Conservation (phyloP, 352 stramenopile genomes). For the Ophiocytium majus region DNA sequence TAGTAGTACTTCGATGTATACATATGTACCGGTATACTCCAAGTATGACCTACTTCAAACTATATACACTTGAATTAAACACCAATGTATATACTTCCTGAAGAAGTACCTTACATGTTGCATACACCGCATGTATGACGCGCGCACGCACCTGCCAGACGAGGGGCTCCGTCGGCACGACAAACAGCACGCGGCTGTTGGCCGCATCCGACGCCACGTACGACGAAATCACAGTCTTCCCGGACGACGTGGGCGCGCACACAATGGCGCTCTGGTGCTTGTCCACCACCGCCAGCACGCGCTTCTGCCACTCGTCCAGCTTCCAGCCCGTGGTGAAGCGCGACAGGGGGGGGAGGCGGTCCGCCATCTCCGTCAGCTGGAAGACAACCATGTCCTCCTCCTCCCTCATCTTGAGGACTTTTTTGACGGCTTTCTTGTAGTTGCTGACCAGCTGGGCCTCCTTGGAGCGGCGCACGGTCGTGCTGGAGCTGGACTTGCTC, state of each 20-base stretch:
- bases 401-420: constrained; percentile 49
- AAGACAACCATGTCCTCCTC: constrained; percentile 61
- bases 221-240: constrained; percentile 90
- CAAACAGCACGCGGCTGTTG: constrained; percentile 72
- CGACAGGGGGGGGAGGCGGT: constrained; percentile 70
- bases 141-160: no score
- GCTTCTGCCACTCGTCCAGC: constrained; percentile 95
- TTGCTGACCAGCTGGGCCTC: constrained; percentile 29
- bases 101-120: no score
- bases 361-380: constrained; percentile 72
- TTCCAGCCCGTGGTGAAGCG: constrained; percentile 76
- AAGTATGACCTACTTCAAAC: no score
- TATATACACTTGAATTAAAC: no score
- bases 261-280: constrained; percentile 91
- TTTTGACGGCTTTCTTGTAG: constrained; percentile 41
- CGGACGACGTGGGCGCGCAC: constrained; percentile 92
- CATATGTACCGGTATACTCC: no score
- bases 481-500: constrained; percentile 58
- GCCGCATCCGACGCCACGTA: constrained; percentile 74
- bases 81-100: no score
- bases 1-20: no score
- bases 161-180: constrained; percentile 92
- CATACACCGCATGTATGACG: no score
- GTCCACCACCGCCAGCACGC: constrained; percentile 89
- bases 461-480: constrained; percentile 17